Conservation (phyloP, 768 basidiomycete species). For the Podaxis sp. region DNA sequence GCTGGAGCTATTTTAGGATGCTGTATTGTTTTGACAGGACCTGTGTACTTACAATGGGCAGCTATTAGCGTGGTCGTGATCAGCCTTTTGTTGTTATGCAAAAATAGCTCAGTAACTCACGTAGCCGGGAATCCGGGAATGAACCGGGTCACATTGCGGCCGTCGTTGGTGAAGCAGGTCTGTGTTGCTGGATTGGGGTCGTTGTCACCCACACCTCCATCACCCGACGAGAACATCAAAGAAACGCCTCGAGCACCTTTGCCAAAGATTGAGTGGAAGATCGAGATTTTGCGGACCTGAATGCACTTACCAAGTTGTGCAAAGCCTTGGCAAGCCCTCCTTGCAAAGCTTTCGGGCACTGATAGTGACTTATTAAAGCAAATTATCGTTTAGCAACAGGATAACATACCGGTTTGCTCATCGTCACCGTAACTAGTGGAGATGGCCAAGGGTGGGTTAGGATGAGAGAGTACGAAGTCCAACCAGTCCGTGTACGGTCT, state of each 20-base stretch:
- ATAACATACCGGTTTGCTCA: constrained; percentile 56
- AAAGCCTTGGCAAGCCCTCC: constrained; percentile 52
- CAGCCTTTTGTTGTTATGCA: constrained; percentile 23
- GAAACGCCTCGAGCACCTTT: constrained; percentile 62
- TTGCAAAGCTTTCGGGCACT: constrained; percentile 57
- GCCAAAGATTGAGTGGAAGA: not conserved
- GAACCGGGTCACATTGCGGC: constrained; percentile 50
- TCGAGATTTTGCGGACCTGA: not conserved
- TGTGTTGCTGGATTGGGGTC: constrained; percentile 47
- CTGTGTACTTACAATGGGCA: constrained; percentile 45
- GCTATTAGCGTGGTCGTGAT: constrained; percentile 14
- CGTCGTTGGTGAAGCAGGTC: constrained; percentile 56
- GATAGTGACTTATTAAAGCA: not conserved
- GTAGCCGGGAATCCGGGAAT: constrained; percentile 59
- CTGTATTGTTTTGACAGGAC: not conserved
- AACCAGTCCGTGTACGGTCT: constrained; percentile 51
- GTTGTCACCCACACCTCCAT: constrained; percentile 64
- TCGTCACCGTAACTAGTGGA: constrained; percentile 70
- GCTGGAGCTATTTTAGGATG: constrained; percentile 28
- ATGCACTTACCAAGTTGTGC: constrained; percentile 53
- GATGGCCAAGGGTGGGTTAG: constrained; percentile 51
- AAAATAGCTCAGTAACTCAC: constrained; percentile 25
- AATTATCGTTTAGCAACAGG: not conserved
- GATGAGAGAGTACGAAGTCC: constrained; percentile 45
- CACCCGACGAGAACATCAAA: constrained; percentile 61